Evolutionary conservation across 345 rosid genomes (phyloP).

Genomic region (Adansonia digitata): DNA sequence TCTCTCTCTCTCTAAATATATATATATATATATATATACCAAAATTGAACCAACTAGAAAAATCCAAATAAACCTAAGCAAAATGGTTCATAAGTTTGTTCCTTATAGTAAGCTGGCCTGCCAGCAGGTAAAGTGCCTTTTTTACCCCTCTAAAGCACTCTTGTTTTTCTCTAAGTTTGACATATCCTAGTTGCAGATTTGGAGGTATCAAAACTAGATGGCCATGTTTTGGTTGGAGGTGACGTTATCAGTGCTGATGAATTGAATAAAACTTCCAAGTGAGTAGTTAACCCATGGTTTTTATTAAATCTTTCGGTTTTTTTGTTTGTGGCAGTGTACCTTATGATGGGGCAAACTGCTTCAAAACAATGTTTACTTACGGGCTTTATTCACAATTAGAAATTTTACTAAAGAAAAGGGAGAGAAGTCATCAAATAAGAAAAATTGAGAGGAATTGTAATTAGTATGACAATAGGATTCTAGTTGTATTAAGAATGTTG

Average conservation of each 20-base stretch:
- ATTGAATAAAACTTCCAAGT: conserved; percentile 23
- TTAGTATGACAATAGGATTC: neutral
- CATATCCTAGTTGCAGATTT: conserved; percentile 8
- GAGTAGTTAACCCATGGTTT: conserved; percentile 18
- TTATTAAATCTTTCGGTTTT: neutral
- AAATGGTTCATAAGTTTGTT: neutral
- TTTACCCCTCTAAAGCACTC: neutral
- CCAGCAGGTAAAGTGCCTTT: too few species aligned
- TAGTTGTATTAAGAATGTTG: conserved; percentile 1
- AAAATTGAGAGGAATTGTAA: neutral
- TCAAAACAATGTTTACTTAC: neutral
- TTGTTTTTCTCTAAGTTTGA: neutral
- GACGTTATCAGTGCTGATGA: conserved; percentile 8
- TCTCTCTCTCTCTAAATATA: too few species aligned
- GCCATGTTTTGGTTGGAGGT: conserved; percentile 9
- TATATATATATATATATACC: too few species aligned
- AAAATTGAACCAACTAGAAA: too few species aligned
- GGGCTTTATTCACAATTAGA: neutral
- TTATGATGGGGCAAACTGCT: neutral
- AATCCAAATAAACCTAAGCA: neutral
- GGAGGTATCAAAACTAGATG: conserved; percentile 13
- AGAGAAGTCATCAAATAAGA: neutral
- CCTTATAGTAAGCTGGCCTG: neutral
- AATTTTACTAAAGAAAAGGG: neutral
- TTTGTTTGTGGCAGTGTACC: neutral